Evolutionary conservation across 2,329 filamentous ascomycete species (phyloP), one percentile per base, ranked within the genome.

Genomic region (Diaporthe nobilis): DNA sequence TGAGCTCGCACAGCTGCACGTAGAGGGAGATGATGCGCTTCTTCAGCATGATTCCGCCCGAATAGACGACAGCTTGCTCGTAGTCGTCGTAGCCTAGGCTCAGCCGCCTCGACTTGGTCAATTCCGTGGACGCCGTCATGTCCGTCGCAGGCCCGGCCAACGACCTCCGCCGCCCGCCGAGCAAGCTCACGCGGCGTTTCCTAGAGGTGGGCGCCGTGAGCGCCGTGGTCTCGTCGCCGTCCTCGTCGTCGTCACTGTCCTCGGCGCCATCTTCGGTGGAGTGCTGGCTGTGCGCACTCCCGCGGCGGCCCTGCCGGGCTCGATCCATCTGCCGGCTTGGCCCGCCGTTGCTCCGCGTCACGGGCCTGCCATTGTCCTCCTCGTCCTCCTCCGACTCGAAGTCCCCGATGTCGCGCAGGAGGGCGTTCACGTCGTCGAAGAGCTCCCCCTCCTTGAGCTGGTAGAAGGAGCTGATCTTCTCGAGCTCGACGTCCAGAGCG

Each of bases 391-490:
- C 76, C 22, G 90, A 88, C 76, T 96, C 89, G 80, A 93, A 95
- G 9, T 87, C 86, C 72, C 91, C 90, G 57, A 95, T 90, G 81
- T 98, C 96, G 67, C 88, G 88, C 73, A 96, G 85, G n/a, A 98
- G 86, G 49, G 93, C 90, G 65, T 93, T 91, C 12, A 96, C 91
- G 82, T 98, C 96, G 71, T 93, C 92, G 76, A 94, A 92, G 20
- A 99, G 92, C 83, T 98, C 96, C 34, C 91, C 88, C 85, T 99
- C 96, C 84, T 99, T 99, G 77, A 95, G 86, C 77, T 92, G 90
- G 84, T 97, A 98, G 84, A 99, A 99, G 0, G 93, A 94, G 81
- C 92, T 94, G 77, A 99, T 95, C 88, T 98, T 98, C 82, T 98
- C 96, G 70, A 99, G 87, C 84, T 99, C 97, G 57, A 94, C 90